Evolutionary conservation across 176 grass and related monocot species (phyloP).

Genomic region (Calamus simplicifolius): DNA sequence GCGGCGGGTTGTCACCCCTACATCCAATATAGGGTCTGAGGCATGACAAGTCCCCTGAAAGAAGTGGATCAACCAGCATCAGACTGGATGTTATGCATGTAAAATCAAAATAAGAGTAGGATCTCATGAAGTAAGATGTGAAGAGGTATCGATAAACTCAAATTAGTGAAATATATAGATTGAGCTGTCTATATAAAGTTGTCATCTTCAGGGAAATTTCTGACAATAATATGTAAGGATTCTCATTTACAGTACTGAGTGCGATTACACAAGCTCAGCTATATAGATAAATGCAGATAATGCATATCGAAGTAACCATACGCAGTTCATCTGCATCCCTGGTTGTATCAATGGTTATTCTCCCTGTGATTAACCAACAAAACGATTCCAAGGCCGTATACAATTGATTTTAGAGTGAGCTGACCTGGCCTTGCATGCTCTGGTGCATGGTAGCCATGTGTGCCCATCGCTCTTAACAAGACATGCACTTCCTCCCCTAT

Average conservation of each 20-base stretch:
- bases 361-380: conserved; percentile 71
- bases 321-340: conserved; percentile 47
- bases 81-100: conserved; percentile 68
- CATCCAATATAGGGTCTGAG: no score
- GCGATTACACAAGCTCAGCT: no score
- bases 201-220: no score
- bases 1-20: no score
- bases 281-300: no score
- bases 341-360: conserved; percentile 53
- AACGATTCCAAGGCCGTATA: conserved; percentile 83
- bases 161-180: no score
- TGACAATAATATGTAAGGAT: no score
- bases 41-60: conserved; percentile 59
- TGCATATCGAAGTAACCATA: conserved; percentile 66
- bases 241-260: no score
- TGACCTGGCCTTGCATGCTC: conserved; percentile 58
- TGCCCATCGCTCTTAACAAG: conserved; percentile 71
- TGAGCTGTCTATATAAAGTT: no score
- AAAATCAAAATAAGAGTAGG: conserved; percentile 23
- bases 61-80: conserved; percentile 65
- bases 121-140: no score
- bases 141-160: no score
- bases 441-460: conserved; percentile 77
- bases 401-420: conserved; percentile 67
- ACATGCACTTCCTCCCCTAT: conserved; percentile 32